Base-by-base conservation (phyloP, 2,329 filamentous ascomycete genomes). In the Myriosclerotinia curreyana region DNA sequence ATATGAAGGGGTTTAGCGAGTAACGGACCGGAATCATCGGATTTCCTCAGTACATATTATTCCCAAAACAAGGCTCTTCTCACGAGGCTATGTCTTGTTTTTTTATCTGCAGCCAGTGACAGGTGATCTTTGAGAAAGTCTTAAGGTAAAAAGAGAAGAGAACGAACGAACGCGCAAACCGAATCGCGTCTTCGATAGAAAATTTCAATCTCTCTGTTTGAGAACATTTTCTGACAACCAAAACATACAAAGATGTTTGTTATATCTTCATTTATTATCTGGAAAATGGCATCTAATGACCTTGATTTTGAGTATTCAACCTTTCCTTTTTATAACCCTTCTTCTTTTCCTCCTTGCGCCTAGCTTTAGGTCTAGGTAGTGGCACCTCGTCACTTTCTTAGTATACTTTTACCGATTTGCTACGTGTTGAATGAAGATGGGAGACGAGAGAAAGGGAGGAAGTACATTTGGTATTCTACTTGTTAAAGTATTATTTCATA, bases 91-190 rank as follows among this genome's bases (percentile, higher is more conserved):
- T n/a, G n/a, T n/a, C n/a, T n/a, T n/a, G n/a, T n/a, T n/a, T n/a
- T n/a, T n/a, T n/a, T n/a, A n/a, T n/a, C n/a, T n/a, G n/a, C n/a
- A n/a, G n/a, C n/a, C n/a, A n/a, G n/a, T n/a, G n/a, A n/a, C n/a
- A n/a, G n/a, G n/a, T n/a, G n/a, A n/a, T n/a, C n/a, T n/a, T n/a
- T n/a, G n/a, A n/a, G n/a, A n/a, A n/a, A n/a, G n/a, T n/a, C n/a
- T n/a, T n/a, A n/a, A n/a, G n/a, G n/a, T n/a, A n/a, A n/a, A n/a
- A n/a, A n/a, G n/a, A n/a, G n/a, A n/a, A n/a, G n/a, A n/a, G n/a
- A n/a, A n/a, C n/a, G n/a, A n/a, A n/a, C n/a, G n/a, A n/a, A 55
- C 53, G 53, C 38, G 53, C 22, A 55, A 42, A 55, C 53, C n/a
- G n/a, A n/a, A n/a, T n/a, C n/a, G 53, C 38, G 53, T 55, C 38